Base-by-base conservation (phyloP, 768 basidiomycete species). In the Lactarius vividus region DNA sequence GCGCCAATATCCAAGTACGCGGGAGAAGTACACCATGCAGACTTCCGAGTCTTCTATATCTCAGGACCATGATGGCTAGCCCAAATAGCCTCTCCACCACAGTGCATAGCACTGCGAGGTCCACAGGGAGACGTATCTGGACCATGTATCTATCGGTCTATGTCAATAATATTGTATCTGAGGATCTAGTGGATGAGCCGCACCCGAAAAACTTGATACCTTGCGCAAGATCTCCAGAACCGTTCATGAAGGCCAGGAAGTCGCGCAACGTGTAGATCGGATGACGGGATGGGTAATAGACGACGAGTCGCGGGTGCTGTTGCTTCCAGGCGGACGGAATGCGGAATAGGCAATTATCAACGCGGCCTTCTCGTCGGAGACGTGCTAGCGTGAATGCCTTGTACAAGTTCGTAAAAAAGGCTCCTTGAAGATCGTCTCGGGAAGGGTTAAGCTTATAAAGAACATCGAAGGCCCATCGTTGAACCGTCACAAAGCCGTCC, bases 11-110 rank as follows among this genome's bases (percentile, higher is more conserved):
- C 85, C 86, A 88, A 60, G 79, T 82, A 2, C 79, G 79, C 0
- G 87, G 87, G 37, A 88, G 77, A 4, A 81, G 80, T 26, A 85
- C 68, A 20, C 78, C 76, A 70, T 87, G 82, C 0, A 85, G 72
- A 16, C 68, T 55, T 6, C 49, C 13, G 23, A 26, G 49, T 16
- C 67, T 42, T 37, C 70, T 68, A 63, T 74, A 71, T 0, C 73
- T 74, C 52, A 70, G 70, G 1, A 77, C 75, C 2, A 87, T 61
- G 4, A 83, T 74, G 4, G 79, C 69, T 11, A 76, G 77, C 9
- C 76, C 77, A 55, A 82, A 80, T 2, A 88, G 71, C 13, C 74
- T 73, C 52, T 89, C 88, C 18, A 85, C 65, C 46, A 82, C 73
- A 59, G 83, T 79, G 61, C 85, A 88, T 1, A 88, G 72, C 8